phyloP scores from a whole-genome alignment of 2,329 filamentous ascomycete genomes.

The Beauveria varroae region DNA sequence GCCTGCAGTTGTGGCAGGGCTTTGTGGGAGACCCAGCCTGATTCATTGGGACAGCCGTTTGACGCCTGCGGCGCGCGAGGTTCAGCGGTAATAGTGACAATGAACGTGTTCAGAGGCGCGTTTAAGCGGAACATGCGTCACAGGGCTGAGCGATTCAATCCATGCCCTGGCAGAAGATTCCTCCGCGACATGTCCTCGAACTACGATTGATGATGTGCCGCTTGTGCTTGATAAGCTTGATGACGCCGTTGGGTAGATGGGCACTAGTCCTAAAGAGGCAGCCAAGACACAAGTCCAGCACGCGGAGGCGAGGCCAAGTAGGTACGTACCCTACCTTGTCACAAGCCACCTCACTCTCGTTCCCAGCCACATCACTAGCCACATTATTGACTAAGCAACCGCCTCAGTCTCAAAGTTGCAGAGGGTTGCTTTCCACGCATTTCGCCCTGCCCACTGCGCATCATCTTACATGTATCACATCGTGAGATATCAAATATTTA shows the following conservation, averaged over 20 bases:
- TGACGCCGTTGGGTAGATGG: neutral
- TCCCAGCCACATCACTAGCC: neutral
- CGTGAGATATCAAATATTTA: neutral
- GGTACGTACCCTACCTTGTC: neutral
- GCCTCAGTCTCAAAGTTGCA: too few relatives aligned
- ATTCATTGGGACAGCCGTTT: conserved; percentile 1
- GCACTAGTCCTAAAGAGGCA: conserved; percentile 24
- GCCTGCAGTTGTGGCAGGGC: conserved; percentile 47
- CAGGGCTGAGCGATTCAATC: neutral
- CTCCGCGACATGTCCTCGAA: neutral
- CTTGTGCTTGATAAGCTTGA: neutral
- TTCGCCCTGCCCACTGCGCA: neutral
- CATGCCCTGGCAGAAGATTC: neutral
- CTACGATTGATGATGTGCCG: neutral
- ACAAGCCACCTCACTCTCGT: neutral
- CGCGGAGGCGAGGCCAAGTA: neutral
- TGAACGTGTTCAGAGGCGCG: neutral
- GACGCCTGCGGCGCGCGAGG: neutral
- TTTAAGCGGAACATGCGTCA: conserved; percentile 1
- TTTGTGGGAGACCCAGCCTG: conserved; percentile 22
- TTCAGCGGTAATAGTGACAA: neutral
- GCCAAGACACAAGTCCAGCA: conserved; percentile 21
- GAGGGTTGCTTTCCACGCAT: too few relatives aligned
- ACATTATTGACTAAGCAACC: too few relatives aligned
- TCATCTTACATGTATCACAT: neutral